Base-by-base conservation (phyloP, 1,284 basidiomycete species). In the Laetiporus sulphureus region DNA sequence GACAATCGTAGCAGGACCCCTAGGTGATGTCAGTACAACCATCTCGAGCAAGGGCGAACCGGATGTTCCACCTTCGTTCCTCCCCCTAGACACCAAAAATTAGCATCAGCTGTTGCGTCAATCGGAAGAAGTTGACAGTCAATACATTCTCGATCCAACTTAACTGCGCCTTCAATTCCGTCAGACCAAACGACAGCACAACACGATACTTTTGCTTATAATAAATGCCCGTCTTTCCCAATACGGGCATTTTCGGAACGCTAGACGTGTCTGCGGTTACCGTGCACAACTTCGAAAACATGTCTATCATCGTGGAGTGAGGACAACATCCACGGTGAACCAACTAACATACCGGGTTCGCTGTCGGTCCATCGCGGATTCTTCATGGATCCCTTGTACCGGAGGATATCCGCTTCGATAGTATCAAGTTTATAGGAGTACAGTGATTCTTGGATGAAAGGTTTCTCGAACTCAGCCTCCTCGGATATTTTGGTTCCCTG, bases 111-210 rank as follows among this genome's bases (percentile, higher is more conserved):
- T n/a, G n/a, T n/a, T n/a, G n/a, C n/a, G n/a, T n/a, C n/a, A n/a
- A n/a, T n/a, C n/a, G n/a, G n/a, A n/a, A 27, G 25, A 13, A 27
- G 7, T 38, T 11, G 37, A 58, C 13, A 32, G 22, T 19, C 34
- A 32, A 16, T 31, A 63, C 63, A 7, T 64, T 46, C 35, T 72
- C 65, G 16, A 39, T 52, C 75, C 75, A 78, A n/a, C 57, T 49
- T 15, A 72, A 59, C 42, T 69, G 64, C 0, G 71, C 69, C 36
- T 65, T 60, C 6, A 73, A 36, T 44, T 73, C 70, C 0, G 70
- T 69, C 23, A 70, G 52, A 3, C 75, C 76, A 43, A 73, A 73
- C 25, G 64, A 57, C 36, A 78, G 56, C 19, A 77, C 60, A 39
- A 78, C 58, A n/a, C 70, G 64, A 49, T 66, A 75, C 12, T 61